These are phyloP conservation scores for Leccinum barrowsii DNA, from an alignment of 768 basidiomycete species.

Conservation along the genomic window DNA sequence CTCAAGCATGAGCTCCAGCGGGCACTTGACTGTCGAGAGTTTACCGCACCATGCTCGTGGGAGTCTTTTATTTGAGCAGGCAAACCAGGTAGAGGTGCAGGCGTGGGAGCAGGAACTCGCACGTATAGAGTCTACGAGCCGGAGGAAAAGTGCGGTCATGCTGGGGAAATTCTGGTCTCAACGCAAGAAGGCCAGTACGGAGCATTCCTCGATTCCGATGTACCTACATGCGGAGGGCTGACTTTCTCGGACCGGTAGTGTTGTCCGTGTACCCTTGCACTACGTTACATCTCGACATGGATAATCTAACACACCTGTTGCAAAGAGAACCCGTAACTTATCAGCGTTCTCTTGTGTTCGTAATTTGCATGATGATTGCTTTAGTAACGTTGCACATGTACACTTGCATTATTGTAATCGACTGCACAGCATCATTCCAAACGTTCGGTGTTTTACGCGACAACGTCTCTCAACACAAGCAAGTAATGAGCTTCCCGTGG, in stretches of 20 bases:
- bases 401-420: constrained; percentile 9
- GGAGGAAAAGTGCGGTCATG: constrained; percentile 39
- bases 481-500: constrained; percentile 57
- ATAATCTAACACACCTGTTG: constrained; percentile 8
- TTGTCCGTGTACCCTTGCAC: constrained; percentile 4
- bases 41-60: constrained; percentile 13
- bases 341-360: neutral
- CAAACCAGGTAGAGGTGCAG: constrained; percentile 38
- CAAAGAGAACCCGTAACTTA: constrained; percentile 11
- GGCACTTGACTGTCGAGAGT: constrained; percentile 29
- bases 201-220: constrained; percentile 21
- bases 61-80: constrained; percentile 26
- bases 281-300: constrained; percentile 10
- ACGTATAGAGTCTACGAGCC: constrained; percentile 63
- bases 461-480: neutral
- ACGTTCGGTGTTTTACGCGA: neutral
- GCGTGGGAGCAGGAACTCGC: constrained; percentile 82
- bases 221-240: constrained; percentile 24
- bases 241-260: neutral
- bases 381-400: constrained; percentile 9
- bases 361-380: constrained; percentile 11
- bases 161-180: constrained; percentile 27
- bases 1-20: constrained; percentile 44
- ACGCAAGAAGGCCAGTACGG: constrained; percentile 24
- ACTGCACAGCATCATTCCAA: constrained; percentile 13